Evolutionary conservation across 2,329 filamentous ascomycete species (phyloP), one percentile per base, ranked within the genome.

Genomic region (Phialocephala sp.): DNA sequence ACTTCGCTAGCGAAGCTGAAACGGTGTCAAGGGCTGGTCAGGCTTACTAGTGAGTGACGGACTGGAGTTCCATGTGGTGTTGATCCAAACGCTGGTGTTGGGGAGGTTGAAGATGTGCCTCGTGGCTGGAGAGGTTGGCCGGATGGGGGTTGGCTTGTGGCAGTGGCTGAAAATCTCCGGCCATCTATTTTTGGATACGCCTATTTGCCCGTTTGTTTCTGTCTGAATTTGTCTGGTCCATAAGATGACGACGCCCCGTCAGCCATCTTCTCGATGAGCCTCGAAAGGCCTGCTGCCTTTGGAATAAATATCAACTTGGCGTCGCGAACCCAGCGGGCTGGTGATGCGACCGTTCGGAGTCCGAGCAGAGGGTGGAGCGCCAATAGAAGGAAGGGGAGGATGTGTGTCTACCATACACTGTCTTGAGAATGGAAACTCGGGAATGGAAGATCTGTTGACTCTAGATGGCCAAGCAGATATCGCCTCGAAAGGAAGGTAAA

Each of bases 181-280:
- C 32, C 54, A 56, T 56, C 54, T 56, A 56, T 56, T 56, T 56
- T 56, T 37, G 36, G 27, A 56, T 37, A 27, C 20, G 22, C 47
- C 47, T 12, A 27, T 27, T 52, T 12, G 11, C 37, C 15, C 15
- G 9, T 12, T 18, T 12, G 15, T 41, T 12, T 41, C 12, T 24
- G 9, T 52, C 24, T 24, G 47, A 52, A 27, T 9, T 11, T 52
- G 3, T 52, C 47, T 52, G 20, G 5, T 27, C 24, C 47, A 32
- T 52, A 52, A 52, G 47, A 52, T 32, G 47, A 52, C 47, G 47
- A 32, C 47, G 47, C 24, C 47, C 47, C 9, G 24, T 52, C 47
- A 52, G 47, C 47, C 47, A 27, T 52, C 47, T 52, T 15, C 47
- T 3, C 11, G 20, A 52, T 52, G 22, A 52, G 47, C 47, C 47